Evolutionary conservation across 1,139 yeast genomes (phyloP).

Genomic region (Geotrichum klebahnii): DNA sequence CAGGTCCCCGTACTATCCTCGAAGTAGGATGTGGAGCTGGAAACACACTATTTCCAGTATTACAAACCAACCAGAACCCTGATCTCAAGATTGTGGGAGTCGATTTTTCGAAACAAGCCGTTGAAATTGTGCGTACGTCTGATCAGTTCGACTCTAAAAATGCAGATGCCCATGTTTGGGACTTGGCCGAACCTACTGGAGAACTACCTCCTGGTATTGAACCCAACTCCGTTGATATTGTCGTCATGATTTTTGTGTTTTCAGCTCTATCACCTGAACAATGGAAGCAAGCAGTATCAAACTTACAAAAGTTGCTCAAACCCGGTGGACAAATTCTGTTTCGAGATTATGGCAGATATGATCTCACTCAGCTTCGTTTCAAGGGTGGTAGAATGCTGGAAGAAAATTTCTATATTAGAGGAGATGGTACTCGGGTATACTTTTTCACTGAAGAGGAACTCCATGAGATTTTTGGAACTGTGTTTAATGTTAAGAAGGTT

Average conservation of each 20-base stretch:
- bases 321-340: conserved; percentile 90
- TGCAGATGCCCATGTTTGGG: conserved; percentile 93
- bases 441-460: conserved; percentile 93
- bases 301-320: conserved; percentile 67
- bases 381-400: conserved; percentile 82
- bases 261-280: conserved; percentile 89
- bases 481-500: conserved; percentile 66
- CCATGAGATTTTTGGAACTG: conserved; percentile 61
- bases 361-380: conserved; percentile 90
- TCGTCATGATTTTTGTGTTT: conserved; percentile 90
- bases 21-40: conserved; percentile 99
- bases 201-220: conserved; percentile 77
- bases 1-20: conserved; percentile 67
- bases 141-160: conserved; percentile 57
- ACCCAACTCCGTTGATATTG: conserved; percentile 78
- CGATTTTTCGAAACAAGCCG: conserved; percentile 87
- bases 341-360: conserved; percentile 94
- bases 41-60: conserved; percentile 86
- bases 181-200: conserved; percentile 73
- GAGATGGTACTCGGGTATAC: conserved; percentile 96
- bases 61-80: conserved; percentile 77
- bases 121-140: conserved; percentile 66
- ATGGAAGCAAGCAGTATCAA: conserved; percentile 76
- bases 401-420: conserved; percentile 91
- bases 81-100: conserved; percentile 73